Percentiles rank a stretch among this genome's conserved stretches.
phyloP scores from a whole-genome alignment of 2,329 filamentous ascomycete genomes.

The Colletotrichum gloeosporioides region DNA sequence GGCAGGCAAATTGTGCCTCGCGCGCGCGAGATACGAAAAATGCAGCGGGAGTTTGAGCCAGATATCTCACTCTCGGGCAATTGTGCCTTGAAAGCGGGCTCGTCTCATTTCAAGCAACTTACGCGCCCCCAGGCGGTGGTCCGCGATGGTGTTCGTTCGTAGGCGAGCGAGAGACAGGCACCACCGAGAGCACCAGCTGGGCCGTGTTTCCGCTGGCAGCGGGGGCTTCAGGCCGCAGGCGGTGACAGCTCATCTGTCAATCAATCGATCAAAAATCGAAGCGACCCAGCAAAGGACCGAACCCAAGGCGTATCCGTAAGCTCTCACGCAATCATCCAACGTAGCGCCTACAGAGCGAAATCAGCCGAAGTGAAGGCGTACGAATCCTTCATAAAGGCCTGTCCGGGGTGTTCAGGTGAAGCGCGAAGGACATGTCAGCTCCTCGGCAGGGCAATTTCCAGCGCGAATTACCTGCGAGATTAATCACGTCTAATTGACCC shows the following conservation, averaged over 20 bases:
- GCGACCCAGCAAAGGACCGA: not conserved
- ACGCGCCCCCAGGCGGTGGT: not conserved
- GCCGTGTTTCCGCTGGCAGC: not conserved
- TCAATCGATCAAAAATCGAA: not conserved
- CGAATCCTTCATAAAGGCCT: constrained; percentile 2
- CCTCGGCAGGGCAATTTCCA: constrained; percentile 8
- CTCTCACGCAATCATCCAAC: not conserved
- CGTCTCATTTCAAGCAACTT: not conserved
- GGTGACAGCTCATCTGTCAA: not conserved
- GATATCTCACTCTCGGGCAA: not conserved
- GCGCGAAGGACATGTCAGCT: not conserved
- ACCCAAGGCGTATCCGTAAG: not conserved
- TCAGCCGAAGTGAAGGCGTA: not conserved
- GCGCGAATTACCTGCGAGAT: constrained; percentile 17
- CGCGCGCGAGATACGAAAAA: not conserved
- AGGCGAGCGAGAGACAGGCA: not conserved
- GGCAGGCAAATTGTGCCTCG: not conserved
- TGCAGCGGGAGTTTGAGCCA: not conserved
- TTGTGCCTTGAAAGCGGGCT: constrained; percentile 5
- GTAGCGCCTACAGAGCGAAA: not conserved
- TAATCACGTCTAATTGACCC: not conserved
- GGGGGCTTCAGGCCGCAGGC: not conserved
- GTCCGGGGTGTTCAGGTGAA: constrained; percentile 9
- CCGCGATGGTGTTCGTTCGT: not conserved
- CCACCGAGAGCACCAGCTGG: not conserved